A percentile compares a stretch with the other conserved stretches of the same genome.
These are phyloP conservation scores for Nakataea oryzae DNA, from an alignment of 2,329 filamentous ascomycete genomes.

Conservation along the genomic window DNA sequence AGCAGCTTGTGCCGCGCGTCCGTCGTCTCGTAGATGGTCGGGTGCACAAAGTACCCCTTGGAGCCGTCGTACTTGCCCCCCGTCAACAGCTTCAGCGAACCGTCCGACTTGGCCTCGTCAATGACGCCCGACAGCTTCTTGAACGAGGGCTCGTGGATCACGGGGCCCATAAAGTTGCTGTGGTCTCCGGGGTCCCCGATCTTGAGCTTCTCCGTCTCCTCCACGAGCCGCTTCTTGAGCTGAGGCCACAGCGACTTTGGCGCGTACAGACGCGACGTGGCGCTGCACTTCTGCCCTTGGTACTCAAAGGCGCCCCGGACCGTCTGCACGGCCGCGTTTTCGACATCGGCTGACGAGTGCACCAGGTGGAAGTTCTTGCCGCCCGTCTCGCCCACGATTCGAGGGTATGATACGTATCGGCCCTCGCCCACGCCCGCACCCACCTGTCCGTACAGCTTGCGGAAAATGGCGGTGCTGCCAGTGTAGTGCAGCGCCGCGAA, in stretches of 20 bases:
- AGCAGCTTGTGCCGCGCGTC: slow-evolving; percentile 32
- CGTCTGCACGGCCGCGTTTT: slow-evolving; percentile 33
- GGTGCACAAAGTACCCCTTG: slow-evolving; percentile 32
- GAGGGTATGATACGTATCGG: slow-evolving; percentile 65
- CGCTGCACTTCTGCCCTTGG: slow-evolving; percentile 41
- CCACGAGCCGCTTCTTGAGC: slow-evolving; percentile 25
- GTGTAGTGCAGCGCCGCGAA: slow-evolving; percentile 94
- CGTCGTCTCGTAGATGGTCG: slow-evolving; percentile 32
- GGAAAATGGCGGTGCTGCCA: slow-evolving; percentile 85
- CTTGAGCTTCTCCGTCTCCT: slow-evolving; percentile 21
- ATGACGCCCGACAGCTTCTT: slow-evolving; percentile 31
- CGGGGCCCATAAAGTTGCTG: slow-evolving; percentile 32
- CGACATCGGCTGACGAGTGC: slow-evolving; percentile 33
- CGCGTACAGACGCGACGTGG: slow-evolving; percentile 43
- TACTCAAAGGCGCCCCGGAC: slow-evolving; percentile 39
- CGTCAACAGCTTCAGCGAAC: slow-evolving; percentile 27
- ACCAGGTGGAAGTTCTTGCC: slow-evolving; percentile 44
- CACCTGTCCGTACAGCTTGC: slow-evolving; percentile 78
- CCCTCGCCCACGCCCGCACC: slow-evolving; percentile 71
- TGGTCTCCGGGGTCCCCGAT: slow-evolving; percentile 20
- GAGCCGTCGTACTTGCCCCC: slow-evolving; percentile 32
- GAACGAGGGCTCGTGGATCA: slow-evolving; percentile 36
- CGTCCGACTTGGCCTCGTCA: slow-evolving; percentile 31
- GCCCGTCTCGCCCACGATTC: slow-evolving; percentile 38
- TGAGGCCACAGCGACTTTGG: slow-evolving; percentile 30